A percentile compares a stretch with the other conserved stretches of the same genome.
phyloP scores from a whole-genome alignment of 352 stramenopile genomes.

The Globisporangium lucens region DNA sequence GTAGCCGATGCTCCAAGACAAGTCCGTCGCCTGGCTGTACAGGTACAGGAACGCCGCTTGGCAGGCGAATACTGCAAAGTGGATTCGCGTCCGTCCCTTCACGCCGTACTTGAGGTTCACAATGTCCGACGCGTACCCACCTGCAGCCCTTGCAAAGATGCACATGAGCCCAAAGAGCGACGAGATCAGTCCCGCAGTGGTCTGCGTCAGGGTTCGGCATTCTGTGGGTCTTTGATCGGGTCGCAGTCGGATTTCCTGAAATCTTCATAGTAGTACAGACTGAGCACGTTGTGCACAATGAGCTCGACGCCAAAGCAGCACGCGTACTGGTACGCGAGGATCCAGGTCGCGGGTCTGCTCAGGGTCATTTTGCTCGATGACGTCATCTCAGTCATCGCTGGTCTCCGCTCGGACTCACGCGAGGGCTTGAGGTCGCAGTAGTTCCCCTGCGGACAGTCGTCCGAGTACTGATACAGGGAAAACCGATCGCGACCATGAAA shows the following conservation, averaged over 20 bases:
- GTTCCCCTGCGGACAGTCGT: slow-evolving; percentile 93
- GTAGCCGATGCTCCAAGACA: slow-evolving; percentile 52
- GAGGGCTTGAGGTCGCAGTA: slow-evolving; percentile 64
- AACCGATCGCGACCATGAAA: slow-evolving; percentile 78
- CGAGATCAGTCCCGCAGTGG: slow-evolving; percentile 70
- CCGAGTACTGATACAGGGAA: slow-evolving; percentile 70
- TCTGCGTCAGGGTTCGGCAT: slow-evolving; percentile 38
- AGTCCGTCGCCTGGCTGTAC: slow-evolving; percentile 60
- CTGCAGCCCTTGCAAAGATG: slow-evolving; percentile 87
- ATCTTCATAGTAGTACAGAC: slow-evolving; percentile 87
- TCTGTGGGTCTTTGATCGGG: slow-evolving; percentile 17
- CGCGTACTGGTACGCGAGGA: slow-evolving; percentile 90
- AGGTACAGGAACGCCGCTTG: slow-evolving; percentile 82
- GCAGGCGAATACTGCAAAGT: slow-evolving; percentile 65
- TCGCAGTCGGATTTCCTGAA: slow-evolving; percentile 67
- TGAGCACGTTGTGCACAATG: slow-evolving; percentile 93
- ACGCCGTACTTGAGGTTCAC: slow-evolving; percentile 77
- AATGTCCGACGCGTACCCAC: slow-evolving; percentile 81
- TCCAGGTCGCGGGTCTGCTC: slow-evolving; percentile 73
- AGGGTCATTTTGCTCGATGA: slow-evolving; percentile 29
- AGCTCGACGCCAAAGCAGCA: slow-evolving; percentile 94
- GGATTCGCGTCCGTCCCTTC: slow-evolving; percentile 77
- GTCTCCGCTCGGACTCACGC: background rate
- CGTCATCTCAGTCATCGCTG: background rate
- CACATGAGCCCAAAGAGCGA: slow-evolving; percentile 94